Conservation (phyloP, 768 basidiomycete genomes). For the Mrakia frigida region DNA sequence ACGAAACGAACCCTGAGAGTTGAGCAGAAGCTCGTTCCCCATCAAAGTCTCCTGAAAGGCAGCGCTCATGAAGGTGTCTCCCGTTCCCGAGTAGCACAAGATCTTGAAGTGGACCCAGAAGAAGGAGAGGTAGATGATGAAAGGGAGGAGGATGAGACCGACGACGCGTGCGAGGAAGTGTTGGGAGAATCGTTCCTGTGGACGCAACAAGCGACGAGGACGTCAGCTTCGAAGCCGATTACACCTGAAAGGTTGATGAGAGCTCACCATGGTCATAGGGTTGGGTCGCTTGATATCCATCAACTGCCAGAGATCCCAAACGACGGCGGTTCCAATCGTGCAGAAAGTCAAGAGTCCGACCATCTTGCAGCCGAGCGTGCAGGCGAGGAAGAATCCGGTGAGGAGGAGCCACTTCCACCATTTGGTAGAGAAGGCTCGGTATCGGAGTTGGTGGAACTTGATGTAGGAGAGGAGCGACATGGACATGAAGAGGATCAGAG, state of each 20-base stretch:
- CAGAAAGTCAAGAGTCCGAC: conserved; percentile 89
- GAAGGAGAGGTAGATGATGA: conserved; percentile 84
- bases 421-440: conserved; percentile 63
- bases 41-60: conserved; percentile 92
- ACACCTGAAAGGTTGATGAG: background rate
- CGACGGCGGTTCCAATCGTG: conserved; percentile 81
- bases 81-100: conserved; percentile 80
- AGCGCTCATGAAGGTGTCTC: conserved; percentile 95
- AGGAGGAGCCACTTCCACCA: conserved; percentile 95
- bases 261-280: conserved; percentile 66
- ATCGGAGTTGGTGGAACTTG: conserved; percentile 89
- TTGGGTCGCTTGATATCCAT: conserved; percentile 65
- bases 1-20: conserved; percentile 70
- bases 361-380: conserved; percentile 96
- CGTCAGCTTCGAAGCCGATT: conserved; percentile 13
- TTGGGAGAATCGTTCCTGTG: conserved; percentile 76
- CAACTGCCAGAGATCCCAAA: conserved; percentile 90
- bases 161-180: conserved; percentile 81
- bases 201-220: background rate
- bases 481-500: conserved; percentile 90
- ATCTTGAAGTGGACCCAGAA: conserved; percentile 94
- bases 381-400: conserved; percentile 90
- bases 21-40: conserved; percentile 86
- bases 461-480: conserved; percentile 89
- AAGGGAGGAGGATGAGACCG: conserved; percentile 81